Evolutionary conservation across 306 rosid species (phyloP), one percentile per base, ranked within the genome.

Genomic region (Myrica gale): DNA sequence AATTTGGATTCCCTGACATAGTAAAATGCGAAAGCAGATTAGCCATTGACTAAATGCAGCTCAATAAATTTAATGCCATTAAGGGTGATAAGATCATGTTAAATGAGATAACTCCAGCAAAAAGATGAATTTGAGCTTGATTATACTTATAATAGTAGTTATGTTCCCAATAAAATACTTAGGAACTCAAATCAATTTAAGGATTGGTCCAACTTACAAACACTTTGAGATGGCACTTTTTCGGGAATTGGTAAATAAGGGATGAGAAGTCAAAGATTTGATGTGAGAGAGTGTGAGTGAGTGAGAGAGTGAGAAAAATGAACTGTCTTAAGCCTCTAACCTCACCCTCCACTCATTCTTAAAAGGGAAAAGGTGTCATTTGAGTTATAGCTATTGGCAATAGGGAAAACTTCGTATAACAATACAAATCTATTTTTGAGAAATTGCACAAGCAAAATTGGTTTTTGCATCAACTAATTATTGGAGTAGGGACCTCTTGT

Each of bases 1-100:
- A 77, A 76, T 85, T 90, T 61, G 92, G 88, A 81, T 89, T 92
- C 74, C 90, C 97, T 92, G 91, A 72, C 41, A 80, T 42, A 37
- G 55, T 53, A 50, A 62, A 37, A n/a, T 20, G 62, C 13, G 67
- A 76, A 55, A 66, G 60, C 71, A 68, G 52, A 73, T n/a, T 55
- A 74, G 41, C 51, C 41, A 3, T 7, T 6, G 13, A 76, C 66
- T 55, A 74, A 1, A 15, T 39, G 17, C 37, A 21, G 39, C 56
- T 9, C 45, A 39, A 71, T 70, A 39, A 58, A 1, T 7, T 41
- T 8, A 65, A 37, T 50, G 48, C 19, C 55, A 77, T 26, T 16
- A 46, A 47, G 68, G 73, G 32, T 52, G 60, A 70, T 9, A 13
- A 58, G n/a, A 65, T 16, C 16, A 65, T 7, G 32, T 65, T 69